Evolutionary conservation across 352 stramenopile genomes (phyloP).

Genomic region (Discostella stelligera): DNA sequence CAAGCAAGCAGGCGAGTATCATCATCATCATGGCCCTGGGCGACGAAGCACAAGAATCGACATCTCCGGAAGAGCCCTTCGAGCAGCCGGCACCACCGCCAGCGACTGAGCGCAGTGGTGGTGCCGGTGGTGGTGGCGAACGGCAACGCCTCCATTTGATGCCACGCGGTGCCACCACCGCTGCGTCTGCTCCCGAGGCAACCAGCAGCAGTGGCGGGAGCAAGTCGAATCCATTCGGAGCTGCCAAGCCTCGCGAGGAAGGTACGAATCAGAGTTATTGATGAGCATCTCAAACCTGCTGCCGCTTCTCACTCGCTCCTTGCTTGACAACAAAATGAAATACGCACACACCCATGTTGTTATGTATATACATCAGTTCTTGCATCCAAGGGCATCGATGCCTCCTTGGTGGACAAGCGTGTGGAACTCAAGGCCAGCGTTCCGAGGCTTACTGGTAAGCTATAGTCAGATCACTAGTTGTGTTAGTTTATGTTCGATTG

Average conservation of each 20-base stretch:
- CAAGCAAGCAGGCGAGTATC: not conserved
- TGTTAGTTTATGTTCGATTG: too few species aligned
- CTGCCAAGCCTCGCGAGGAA: slow-evolving; percentile 57
- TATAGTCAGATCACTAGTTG: too few species aligned
- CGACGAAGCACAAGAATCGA: slow-evolving; percentile 35
- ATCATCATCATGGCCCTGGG: slow-evolving; percentile 33
- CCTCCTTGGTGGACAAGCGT: slow-evolving; percentile 44
- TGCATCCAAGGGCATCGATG: slow-evolving; percentile 60
- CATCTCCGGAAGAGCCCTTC: not conserved
- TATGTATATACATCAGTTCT: slow-evolving; percentile 37
- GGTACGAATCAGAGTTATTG: not conserved
- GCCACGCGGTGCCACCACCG: slow-evolving; percentile 12
- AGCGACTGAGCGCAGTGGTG: not conserved
- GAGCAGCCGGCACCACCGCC: slow-evolving; percentile 15
- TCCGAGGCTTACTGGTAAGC: slow-evolving; percentile 45
- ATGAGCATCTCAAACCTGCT: not conserved
- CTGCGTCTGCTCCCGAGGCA: not conserved
- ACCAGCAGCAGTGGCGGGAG: not conserved
- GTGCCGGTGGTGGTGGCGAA: slow-evolving; percentile 1
- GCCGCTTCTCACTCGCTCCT: not conserved
- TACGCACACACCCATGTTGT: not conserved
- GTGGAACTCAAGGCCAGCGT: slow-evolving; percentile 55
- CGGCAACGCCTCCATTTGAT: slow-evolving; percentile 35
- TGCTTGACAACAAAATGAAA: not conserved
- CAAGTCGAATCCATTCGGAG: slow-evolving; percentile 50